Percentiles rank a stretch among this genome's conserved stretches.
phyloP scores from a whole-genome alignment of 352 stramenopile genomes.

The Thraustochytrium striatum region DNA sequence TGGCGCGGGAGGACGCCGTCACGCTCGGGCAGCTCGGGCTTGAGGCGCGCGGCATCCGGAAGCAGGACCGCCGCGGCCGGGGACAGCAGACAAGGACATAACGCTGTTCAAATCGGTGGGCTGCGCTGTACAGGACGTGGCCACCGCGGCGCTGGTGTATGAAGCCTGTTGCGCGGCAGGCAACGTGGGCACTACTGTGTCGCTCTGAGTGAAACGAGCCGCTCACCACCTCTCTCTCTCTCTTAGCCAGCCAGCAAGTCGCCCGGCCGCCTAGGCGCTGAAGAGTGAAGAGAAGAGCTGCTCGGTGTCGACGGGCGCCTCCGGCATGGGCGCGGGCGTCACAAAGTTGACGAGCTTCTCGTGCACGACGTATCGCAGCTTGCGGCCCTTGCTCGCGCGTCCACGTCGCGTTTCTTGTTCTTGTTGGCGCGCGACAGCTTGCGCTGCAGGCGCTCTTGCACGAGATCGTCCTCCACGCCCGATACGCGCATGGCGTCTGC shows the following conservation, averaged over 20 bases:
- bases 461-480: conserved; percentile 24
- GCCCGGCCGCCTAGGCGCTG: too few species aligned
- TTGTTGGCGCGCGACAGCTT: conserved; percentile 39
- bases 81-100: conserved; percentile 9
- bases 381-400: conserved; percentile 47
- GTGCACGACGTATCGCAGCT: conserved; percentile 33
- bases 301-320: conserved; percentile 26
- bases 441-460: conserved; percentile 5
- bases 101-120: conserved; percentile 40
- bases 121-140: conserved; percentile 25
- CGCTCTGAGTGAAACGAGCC: too few species aligned
- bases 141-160: conserved; percentile 9
- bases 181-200: too few species aligned
- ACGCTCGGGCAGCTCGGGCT: background rate
- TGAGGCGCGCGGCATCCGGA: too few species aligned
- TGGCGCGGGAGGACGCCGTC: background rate
- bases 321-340: conserved; percentile 1
- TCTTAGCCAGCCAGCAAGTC: too few species aligned
- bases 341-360: conserved; percentile 49
- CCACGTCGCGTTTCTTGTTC: conserved; percentile 35
- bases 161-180: too few species aligned
- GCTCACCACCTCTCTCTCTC: too few species aligned
- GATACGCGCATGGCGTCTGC: background rate
- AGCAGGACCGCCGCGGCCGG: background rate
- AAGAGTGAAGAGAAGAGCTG: conserved; percentile 45